These are phyloP conservation scores for Pseudogymnoascus sp. DNA, from an alignment of 2,329 filamentous ascomycete genomes.

Conservation along the genomic window DNA sequence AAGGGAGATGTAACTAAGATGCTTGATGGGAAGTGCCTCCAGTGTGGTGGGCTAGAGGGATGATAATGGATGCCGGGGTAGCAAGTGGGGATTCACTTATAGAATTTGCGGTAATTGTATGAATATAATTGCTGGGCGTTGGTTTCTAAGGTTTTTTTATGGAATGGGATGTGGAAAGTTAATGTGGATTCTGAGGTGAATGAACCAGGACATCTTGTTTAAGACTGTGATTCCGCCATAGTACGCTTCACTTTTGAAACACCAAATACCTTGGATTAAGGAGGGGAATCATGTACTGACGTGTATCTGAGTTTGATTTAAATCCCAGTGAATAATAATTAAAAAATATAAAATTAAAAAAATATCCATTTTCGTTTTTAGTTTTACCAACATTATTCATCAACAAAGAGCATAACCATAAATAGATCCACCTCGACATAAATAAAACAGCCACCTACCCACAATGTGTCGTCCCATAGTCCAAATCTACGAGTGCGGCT, in stretches of 20 bases:
- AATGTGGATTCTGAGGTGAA: neutral
- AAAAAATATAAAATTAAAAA: neutral
- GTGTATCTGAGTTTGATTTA: neutral
- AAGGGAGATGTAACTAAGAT: neutral
- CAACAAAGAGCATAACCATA: neutral
- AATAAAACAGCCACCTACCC: neutral
- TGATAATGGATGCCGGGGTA: neutral
- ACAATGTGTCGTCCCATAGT: neutral
- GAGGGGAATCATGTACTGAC: neutral
- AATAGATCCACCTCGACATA: neutral
- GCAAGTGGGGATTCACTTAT: neutral
- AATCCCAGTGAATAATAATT: neutral
- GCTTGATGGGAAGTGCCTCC: neutral
- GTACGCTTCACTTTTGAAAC: neutral
- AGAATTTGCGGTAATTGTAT: neutral
- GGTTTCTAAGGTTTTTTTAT: neutral
- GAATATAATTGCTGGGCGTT: neutral
- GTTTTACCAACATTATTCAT: neutral
- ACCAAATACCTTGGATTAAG: neutral
- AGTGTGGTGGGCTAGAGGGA: neutral
- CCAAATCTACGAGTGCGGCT: neutral
- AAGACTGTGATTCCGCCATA: neutral
- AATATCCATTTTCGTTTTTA: neutral
- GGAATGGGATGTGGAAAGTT: neutral
- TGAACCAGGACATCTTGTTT: neutral